Evolutionary conservation across 495 filamentous ascomycete genomes (phyloP).

Genomic region (Clavariopsis aquatica): DNA sequence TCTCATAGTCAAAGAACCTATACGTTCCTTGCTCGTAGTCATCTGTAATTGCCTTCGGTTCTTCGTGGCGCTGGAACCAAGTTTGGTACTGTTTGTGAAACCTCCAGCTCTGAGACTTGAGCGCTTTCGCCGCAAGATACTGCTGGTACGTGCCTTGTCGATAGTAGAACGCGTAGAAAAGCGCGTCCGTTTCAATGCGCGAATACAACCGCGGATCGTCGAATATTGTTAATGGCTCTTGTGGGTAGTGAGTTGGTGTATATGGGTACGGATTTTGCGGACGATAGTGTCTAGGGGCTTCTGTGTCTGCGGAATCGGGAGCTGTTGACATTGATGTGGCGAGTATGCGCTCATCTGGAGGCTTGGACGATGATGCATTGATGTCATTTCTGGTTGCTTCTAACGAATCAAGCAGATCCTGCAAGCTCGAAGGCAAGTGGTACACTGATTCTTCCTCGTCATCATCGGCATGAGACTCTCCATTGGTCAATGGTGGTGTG

Average conservation of each 20-base stretch:
- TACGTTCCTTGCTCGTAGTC: constrained; percentile 99
- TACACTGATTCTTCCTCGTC: constrained; percentile 78
- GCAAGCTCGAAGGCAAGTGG: constrained; percentile 86
- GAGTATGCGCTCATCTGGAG: constrained; percentile 61
- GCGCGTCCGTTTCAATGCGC: constrained; percentile 87
- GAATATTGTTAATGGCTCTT: constrained; percentile 84
- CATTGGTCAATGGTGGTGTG: constrained; percentile 54
- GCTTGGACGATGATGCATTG: constrained; percentile 33
- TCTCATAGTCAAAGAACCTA: constrained; percentile 99
- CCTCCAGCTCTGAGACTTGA: constrained; percentile 96
- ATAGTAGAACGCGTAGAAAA: constrained; percentile 99
- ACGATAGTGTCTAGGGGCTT: constrained; percentile 78
- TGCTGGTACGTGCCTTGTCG: constrained; percentile 94
- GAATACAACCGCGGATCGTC: constrained; percentile 86
- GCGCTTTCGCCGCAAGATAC: constrained; percentile 89
- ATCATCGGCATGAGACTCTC: constrained; percentile 48
- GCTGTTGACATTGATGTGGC: constrained; percentile 66
- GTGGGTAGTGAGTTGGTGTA: constrained; percentile 83
- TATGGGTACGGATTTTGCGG: constrained; percentile 72
- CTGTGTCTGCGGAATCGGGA: constrained; percentile 75
- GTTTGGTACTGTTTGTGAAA: constrained; percentile 99
- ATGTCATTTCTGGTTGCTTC: constrained; percentile 69
- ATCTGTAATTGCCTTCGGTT: constrained; percentile 97
- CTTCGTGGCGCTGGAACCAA: constrained; percentile 98
- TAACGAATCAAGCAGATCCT: constrained; percentile 87